Base-by-base conservation (phyloP, 768 basidiomycete species). In the Termitomyces sp. region DNA sequence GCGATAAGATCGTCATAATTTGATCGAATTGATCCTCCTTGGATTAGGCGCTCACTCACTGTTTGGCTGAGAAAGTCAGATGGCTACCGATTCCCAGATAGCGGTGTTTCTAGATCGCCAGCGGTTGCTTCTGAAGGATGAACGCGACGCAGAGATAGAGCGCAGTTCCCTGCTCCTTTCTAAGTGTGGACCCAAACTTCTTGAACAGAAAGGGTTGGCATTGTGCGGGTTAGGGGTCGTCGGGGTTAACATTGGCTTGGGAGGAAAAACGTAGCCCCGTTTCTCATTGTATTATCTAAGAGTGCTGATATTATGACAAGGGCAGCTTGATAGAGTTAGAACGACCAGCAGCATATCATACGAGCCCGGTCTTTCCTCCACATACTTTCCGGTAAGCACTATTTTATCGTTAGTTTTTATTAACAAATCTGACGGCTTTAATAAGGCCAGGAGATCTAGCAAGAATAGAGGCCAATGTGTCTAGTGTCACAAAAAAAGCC, bases 191-290 rank as follows among this genome's bases (percentile, higher is more conserved):
- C 86, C 87, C 0, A 90, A 85, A 60, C 74, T 94, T 9, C 77
- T 98, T n/a, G 93, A 96, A 67, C 85, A 89, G 60, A 87, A 88
- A 55, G 95, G 95, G 3, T 74, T 98, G 10, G 86, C 91, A 0
- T 68, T 97, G 1, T 80, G 80, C 28, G 86, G 86, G 44, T 74
- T 98, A 5, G 84, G 89, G 1, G 72, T 92, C 1, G 77, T 81
- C 1, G 77, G 79, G 24, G 76, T 93, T n/a, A 84, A 80, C 49
- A 79, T 97, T 17, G 96, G 95, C 2, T 78, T 98, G 4, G 95
- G 93, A 26, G 95, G 94, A 26, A 95, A 94, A 74, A 94, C 85
- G 93, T 96, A 68, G 66, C 70, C 45, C 56, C 14, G 22, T 7
- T n/a, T 35, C 32, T 30, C 3, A 30, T 54, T 43, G 26, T 45